These are phyloP conservation scores for Diatrype stigma DNA, from an alignment of 2,329 filamentous ascomycete genomes.

Conservation along the genomic window DNA sequence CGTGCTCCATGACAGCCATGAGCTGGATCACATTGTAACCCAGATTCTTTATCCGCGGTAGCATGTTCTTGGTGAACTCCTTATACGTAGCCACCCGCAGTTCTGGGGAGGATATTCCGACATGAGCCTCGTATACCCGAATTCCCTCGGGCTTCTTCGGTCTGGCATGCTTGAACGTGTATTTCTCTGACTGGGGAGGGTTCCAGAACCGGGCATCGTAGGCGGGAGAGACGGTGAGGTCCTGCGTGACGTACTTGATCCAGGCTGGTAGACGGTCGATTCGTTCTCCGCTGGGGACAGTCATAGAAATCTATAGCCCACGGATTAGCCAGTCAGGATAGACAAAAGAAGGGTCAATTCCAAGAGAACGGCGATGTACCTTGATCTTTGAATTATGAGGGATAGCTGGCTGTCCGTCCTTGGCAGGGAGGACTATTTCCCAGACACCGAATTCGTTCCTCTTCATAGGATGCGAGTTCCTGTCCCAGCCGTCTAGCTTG, in stretches of 20 bases:
- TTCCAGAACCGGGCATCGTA: conserved; percentile 99
- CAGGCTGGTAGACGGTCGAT: conserved; percentile 89
- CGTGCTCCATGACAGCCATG: conserved; percentile 99
- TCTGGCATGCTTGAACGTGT: conserved; percentile 77
- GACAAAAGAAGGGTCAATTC: neutral
- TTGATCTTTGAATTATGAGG: conserved; percentile 95
- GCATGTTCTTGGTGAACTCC: conserved; percentile 89
- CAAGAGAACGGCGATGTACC: conserved; percentile 43
- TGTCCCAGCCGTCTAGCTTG: conserved; percentile 74
- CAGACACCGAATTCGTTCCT: conserved; percentile 84
- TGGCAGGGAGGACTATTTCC: conserved; percentile 71
- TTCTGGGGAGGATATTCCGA: conserved; percentile 93
- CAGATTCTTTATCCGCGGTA: conserved; percentile 82
- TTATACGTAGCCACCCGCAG: conserved; percentile 89
- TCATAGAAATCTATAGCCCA: conserved; percentile 68
- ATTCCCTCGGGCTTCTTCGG: conserved; percentile 80
- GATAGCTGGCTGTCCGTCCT: conserved; percentile 72
- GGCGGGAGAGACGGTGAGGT: conserved; percentile 79
- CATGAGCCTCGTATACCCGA: conserved; percentile 98
- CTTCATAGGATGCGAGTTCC: conserved; percentile 78
- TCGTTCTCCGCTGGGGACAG: conserved; percentile 71
- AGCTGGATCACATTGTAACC: conserved; percentile 98
- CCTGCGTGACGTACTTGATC: conserved; percentile 97
- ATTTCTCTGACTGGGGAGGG: conserved; percentile 70
- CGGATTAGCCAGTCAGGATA: conserved; percentile 4